Percentiles rank a stretch among this genome's conserved stretches.
These are phyloP conservation scores for Alopecurus myosuroides DNA, from an alignment of 176 grass and related monocot species.

Conservation along the genomic window DNA sequence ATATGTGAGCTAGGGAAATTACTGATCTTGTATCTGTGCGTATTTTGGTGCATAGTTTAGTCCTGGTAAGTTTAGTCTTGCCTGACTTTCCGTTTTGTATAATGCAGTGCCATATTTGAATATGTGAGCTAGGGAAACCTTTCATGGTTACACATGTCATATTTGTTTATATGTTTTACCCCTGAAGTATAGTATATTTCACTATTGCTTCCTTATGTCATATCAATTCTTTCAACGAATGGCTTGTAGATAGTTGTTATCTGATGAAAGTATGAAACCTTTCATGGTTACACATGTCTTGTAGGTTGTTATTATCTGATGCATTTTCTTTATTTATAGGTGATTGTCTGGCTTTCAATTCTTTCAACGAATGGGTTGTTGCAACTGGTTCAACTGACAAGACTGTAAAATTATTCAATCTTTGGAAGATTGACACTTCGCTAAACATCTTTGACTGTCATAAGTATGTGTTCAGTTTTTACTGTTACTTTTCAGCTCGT, in stretches of 20 bases:
- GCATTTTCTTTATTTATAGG: slow-evolving; percentile 37
- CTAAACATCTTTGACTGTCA: slow-evolving; percentile 89
- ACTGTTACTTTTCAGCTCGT: not conserved
- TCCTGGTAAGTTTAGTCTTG: not conserved
- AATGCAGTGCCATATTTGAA: not conserved
- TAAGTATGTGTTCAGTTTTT: slow-evolving; percentile 53
- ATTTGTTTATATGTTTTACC: too few relatives aligned
- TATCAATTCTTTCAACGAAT: slow-evolving; percentile 15
- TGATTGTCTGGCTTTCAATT: slow-evolving; percentile 95
- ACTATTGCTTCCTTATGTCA: slow-evolving; percentile 5
- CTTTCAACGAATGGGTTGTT: slow-evolving; percentile 98
- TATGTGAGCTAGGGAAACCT: too few relatives aligned
- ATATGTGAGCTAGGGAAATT: not conserved
- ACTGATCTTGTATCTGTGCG: not conserved
- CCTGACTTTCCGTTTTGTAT: not conserved
- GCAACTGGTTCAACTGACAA: slow-evolving; percentile 97
- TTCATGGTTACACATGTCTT: too few relatives aligned
- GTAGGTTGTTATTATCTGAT: not conserved
- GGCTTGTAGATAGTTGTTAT: not conserved
- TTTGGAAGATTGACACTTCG: slow-evolving; percentile 74
- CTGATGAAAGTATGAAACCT: too few relatives aligned
- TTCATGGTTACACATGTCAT: too few relatives aligned
- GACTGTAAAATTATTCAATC: slow-evolving; percentile 96
- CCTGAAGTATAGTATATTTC: too few relatives aligned
- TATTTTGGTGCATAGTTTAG: not conserved